These are phyloP conservation scores for Alternaria sp. DNA, from an alignment of 2,329 filamentous ascomycete species.

Conservation along the genomic window DNA sequence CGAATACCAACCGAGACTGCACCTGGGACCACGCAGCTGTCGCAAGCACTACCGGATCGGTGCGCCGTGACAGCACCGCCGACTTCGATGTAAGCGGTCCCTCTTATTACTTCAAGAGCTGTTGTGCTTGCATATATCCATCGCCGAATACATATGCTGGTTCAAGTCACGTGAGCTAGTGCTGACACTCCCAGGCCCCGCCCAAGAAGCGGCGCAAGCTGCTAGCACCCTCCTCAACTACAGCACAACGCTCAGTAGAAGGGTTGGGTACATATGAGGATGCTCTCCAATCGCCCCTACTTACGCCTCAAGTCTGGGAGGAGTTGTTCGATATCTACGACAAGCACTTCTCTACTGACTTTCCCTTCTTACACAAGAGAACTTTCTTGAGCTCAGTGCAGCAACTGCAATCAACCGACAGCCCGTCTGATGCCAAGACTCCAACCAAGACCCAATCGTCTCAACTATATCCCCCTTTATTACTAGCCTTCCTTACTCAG, in stretches of 20 bases:
- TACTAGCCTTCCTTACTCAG: slow-evolving; percentile 72
- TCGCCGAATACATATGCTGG: background rate
- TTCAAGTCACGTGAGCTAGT: slow-evolving; percentile 3
- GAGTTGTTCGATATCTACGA: slow-evolving; percentile 75
- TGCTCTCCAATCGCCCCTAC: slow-evolving; percentile 66
- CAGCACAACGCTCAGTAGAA: slow-evolving; percentile 48
- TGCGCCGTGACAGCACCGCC: slow-evolving; percentile 52
- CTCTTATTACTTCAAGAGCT: background rate
- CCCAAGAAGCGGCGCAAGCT: slow-evolving; percentile 49
- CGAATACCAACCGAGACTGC: slow-evolving; percentile 75
- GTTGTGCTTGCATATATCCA: background rate
- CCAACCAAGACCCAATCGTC: slow-evolving; percentile 35
- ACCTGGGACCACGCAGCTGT: slow-evolving; percentile 68
- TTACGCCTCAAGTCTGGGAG: slow-evolving; percentile 72
- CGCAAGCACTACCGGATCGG: slow-evolving; percentile 33
- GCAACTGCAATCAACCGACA: slow-evolving; percentile 43
- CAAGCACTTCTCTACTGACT: slow-evolving; percentile 74
- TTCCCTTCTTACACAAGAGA: slow-evolving; percentile 74
- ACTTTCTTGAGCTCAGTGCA: slow-evolving; percentile 60
- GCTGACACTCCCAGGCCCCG: slow-evolving; percentile 15
- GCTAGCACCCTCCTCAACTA: slow-evolving; percentile 41
- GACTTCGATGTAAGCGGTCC: slow-evolving; percentile 33
- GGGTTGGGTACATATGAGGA: slow-evolving; percentile 61
- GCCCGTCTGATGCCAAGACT: slow-evolving; percentile 20
- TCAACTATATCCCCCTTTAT: slow-evolving; percentile 64